These are phyloP conservation scores for Trichoderma afroharzianum DNA, from an alignment of 2,329 filamentous ascomycete species.

Conservation along the genomic window DNA sequence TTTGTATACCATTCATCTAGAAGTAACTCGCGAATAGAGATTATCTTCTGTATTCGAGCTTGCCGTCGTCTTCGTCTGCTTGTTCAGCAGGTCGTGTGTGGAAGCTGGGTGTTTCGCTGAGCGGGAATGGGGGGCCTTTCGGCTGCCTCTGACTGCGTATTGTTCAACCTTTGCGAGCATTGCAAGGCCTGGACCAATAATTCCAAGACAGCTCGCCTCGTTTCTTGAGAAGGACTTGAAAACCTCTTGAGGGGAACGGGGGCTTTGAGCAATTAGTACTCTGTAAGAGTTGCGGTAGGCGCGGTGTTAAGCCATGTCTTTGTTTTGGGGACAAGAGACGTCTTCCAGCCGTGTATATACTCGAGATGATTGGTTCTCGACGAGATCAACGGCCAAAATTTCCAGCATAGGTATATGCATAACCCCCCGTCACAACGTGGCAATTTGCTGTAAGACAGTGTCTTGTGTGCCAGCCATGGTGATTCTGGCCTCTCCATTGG, in stretches of 20 bases:
- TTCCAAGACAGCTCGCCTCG: neutral
- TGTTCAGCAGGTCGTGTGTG: neutral
- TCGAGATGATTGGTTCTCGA: neutral
- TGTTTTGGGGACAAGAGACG: neutral
- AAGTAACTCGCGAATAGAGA: neutral
- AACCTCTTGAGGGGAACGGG: neutral
- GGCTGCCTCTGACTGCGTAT: neutral
- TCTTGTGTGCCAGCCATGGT: neutral
- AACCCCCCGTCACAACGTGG: neutral
- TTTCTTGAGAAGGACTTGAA: neutral
- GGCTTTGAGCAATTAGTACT: neutral
- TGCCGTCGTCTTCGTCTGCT: neutral
- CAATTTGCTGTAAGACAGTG: neutral
- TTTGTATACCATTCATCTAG: neutral
- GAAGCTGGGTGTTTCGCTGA: neutral
- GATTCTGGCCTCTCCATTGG: neutral
- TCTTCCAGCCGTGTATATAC: neutral
- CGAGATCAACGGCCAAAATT: neutral
- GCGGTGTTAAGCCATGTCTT: neutral
- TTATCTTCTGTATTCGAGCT: neutral
- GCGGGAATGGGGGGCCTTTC: neutral
- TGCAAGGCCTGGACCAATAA: neutral
- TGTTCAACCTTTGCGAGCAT: neutral
- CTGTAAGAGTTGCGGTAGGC: neutral
- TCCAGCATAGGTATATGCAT: neutral